Evolutionary conservation across 495 filamentous ascomycete genomes (phyloP).

Genomic region (Lasiosphaeria ovina): DNA sequence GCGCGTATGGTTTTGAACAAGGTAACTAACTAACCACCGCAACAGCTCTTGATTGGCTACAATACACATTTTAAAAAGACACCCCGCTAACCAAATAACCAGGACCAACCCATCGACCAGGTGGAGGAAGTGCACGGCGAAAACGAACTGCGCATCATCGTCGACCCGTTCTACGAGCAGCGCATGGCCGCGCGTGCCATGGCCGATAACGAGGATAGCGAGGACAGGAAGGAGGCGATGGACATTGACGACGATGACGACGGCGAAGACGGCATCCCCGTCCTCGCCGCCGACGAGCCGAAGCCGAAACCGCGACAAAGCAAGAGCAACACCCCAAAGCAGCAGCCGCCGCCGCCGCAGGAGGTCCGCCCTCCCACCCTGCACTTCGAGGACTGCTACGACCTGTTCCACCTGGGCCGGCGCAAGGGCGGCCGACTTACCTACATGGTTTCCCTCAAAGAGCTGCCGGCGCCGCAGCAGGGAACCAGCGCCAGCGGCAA

Average conservation of each 20-base stretch:
- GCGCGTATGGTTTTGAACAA: slow-evolving; percentile 1
- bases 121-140: no score
- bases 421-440: slow-evolving; percentile 1
- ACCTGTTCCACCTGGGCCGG: slow-evolving; percentile 3
- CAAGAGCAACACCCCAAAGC: background rate
- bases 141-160: no score
- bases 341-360: background rate
- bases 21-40: background rate
- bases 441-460: background rate
- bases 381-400: slow-evolving; percentile 2
- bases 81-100: background rate
- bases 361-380: background rate
- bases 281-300: no score
- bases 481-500: background rate
- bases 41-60: background rate
- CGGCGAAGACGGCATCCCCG: no score
- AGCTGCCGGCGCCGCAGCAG: background rate
- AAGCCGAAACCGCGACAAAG: background rate
- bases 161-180: no score
- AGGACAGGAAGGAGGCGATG: no score
- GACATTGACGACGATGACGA: no score
- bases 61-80: background rate
- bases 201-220: no score
- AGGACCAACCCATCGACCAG: no score
- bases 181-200: no score